phyloP scores from a whole-genome alignment of 2,329 filamentous ascomycete genomes.

The Diaporthe sp. region DNA sequence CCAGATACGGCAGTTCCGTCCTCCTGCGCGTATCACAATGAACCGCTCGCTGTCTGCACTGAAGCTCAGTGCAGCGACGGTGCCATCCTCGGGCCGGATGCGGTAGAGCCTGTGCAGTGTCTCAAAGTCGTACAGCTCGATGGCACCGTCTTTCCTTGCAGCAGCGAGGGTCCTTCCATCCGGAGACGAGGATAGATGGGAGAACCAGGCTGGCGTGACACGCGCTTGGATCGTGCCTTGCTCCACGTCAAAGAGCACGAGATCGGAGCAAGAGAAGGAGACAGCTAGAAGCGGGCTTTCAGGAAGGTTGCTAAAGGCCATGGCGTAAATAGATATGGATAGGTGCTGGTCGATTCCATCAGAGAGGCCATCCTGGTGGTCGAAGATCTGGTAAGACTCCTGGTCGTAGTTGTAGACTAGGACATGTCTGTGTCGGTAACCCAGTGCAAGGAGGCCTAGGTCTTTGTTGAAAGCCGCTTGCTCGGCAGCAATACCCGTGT shows the following conservation, averaged over 20 bases:
- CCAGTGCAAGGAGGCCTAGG: neutral
- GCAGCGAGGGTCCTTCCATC: conserved; percentile 1
- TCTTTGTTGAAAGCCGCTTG: neutral
- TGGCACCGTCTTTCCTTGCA: neutral
- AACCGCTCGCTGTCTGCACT: neutral
- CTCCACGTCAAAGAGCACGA: neutral
- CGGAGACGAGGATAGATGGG: neutral
- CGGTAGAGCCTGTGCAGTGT: neutral
- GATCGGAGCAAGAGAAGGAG: neutral
- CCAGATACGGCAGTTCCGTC: neutral
- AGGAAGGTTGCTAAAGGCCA: conserved; percentile 6
- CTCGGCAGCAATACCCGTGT: neutral
- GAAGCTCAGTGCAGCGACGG: neutral
- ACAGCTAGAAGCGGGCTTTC: neutral
- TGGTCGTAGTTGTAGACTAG: conserved; percentile 2
- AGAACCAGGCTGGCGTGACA: neutral
- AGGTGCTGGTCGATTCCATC: neutral
- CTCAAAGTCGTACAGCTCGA: conserved; percentile 8
- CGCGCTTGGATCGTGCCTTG: conserved; percentile 11
- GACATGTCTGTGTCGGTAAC: neutral
- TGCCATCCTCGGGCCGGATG: neutral
- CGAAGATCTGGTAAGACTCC: neutral
- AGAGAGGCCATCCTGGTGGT: neutral
- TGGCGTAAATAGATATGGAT: neutral
- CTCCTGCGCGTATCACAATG: neutral